These are phyloP conservation scores for Phytophthora sp. DNA, from an alignment of 352 stramenopile species.

Conservation along the genomic window DNA sequence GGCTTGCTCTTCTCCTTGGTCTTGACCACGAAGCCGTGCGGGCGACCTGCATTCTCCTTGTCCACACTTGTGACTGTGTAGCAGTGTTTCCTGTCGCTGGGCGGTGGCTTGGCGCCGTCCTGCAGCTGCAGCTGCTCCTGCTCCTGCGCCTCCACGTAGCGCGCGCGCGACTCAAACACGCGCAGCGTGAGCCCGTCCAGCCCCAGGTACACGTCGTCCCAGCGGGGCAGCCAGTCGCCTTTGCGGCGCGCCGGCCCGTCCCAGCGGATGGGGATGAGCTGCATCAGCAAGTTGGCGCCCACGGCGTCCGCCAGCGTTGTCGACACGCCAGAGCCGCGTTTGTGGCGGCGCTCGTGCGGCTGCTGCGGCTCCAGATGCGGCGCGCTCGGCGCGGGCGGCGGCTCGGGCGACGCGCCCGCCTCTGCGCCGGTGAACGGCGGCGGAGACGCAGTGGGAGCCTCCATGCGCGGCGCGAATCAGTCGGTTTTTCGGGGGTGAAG, in stretches of 20 bases:
- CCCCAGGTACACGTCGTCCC: conserved; percentile 74
- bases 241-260: conserved; percentile 70
- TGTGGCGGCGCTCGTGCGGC: conserved; percentile 24
- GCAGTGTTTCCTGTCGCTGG: conserved; percentile 42
- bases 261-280: conserved; percentile 75
- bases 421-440: conserved; percentile 16
- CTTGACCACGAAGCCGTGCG: conserved; percentile 64
- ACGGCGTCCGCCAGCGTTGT: conserved; percentile 25
- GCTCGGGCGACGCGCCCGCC: not conserved
- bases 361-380: conserved; percentile 30
- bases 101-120: conserved; percentile 10
- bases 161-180: conserved; percentile 70
- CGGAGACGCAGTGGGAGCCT: conserved; percentile 22
- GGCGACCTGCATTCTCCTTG: conserved; percentile 59
- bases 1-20: conserved; percentile 61
- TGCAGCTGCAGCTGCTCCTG: conserved; percentile 45
- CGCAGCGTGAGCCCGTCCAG: conserved; percentile 67
- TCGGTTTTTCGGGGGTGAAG: conserved; percentile 17
- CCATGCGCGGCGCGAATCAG: conserved; percentile 24
- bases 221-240: conserved; percentile 80
- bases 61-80: conserved; percentile 67
- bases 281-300: conserved; percentile 48
- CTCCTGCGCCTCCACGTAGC: conserved; percentile 53
- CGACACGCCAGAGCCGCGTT: not conserved
- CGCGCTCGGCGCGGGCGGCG: conserved; percentile 6